These are phyloP conservation scores for Calendula officinalis DNA, from an alignment of 129 eudicot genomes.

Conservation along the genomic window DNA sequence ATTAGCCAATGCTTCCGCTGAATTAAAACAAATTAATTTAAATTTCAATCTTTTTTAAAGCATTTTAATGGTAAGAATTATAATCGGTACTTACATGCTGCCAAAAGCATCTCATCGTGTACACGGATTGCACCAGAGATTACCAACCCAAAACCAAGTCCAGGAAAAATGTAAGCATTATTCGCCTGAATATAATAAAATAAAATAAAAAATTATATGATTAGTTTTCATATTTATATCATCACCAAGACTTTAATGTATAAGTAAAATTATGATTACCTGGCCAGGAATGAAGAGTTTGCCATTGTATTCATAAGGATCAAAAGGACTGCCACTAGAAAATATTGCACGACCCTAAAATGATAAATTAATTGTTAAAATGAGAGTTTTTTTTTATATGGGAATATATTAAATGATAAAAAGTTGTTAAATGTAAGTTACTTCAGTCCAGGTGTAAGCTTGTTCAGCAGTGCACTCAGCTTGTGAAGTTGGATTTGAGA, in stretches of 20 bases:
- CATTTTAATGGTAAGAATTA: slow-evolving; percentile 8
- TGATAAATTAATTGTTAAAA: slow-evolving; percentile 2
- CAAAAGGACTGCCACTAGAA: slow-evolving; percentile 95
- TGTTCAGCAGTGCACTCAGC: slow-evolving; percentile 97
- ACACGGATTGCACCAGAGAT: slow-evolving; percentile 89
- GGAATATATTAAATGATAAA: not conserved
- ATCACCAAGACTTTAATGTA: not conserved
- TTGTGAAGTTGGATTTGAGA: slow-evolving; percentile 94
- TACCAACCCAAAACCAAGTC: slow-evolving; percentile 87
- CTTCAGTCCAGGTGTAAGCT: slow-evolving; percentile 95
- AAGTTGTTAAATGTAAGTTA: slow-evolving; percentile 17
- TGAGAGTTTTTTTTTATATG: not conserved
- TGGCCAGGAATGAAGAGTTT: slow-evolving; percentile 82
- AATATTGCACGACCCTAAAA: slow-evolving; percentile 80
- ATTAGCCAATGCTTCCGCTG: slow-evolving; percentile 90
- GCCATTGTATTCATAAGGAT: slow-evolving; percentile 74
- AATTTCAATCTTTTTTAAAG: not conserved
- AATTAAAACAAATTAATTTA: slow-evolving; percentile 1
- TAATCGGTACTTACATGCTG: slow-evolving; percentile 72
- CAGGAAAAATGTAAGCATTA: slow-evolving; percentile 92
- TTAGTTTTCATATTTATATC: not conserved
- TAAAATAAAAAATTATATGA: slow-evolving; percentile 9
- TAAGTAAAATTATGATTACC: slow-evolving; percentile 35
- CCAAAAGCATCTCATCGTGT: slow-evolving; percentile 89
- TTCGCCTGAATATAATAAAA: slow-evolving; percentile 53